Percentiles rank a stretch among this genome's conserved stretches.
Evolutionary conservation across 2,329 filamentous ascomycete genomes (phyloP).

Genomic region (Hypomyces rosellus): DNA sequence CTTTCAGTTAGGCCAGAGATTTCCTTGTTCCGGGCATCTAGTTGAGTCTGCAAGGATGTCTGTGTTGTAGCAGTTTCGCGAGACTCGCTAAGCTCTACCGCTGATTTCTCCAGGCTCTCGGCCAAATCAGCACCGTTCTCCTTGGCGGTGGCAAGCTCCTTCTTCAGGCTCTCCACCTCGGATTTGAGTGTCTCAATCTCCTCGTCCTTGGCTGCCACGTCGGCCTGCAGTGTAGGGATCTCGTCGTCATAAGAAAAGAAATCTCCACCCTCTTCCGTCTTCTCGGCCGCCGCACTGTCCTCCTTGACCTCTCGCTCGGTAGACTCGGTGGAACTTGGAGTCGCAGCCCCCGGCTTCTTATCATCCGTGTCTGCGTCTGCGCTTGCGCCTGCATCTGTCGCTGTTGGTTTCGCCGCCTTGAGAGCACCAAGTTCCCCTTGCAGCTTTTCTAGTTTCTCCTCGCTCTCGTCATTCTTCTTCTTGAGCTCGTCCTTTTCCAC

Average conservation of each 20-base stretch:
- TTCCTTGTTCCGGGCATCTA: slow-evolving; percentile 42
- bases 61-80: slow-evolving; percentile 34
- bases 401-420: slow-evolving; percentile 28
- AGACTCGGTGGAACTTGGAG: not conserved
- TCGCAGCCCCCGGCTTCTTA: not conserved
- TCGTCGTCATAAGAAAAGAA: slow-evolving; percentile 93
- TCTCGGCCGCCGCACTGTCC: slow-evolving; percentile 26
- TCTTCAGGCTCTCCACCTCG: slow-evolving; percentile 62
- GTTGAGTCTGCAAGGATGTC: slow-evolving; percentile 43
- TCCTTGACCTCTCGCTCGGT: slow-evolving; percentile 33
- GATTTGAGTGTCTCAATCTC: slow-evolving; percentile 65
- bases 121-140: slow-evolving; percentile 64
- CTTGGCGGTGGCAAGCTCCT: slow-evolving; percentile 63
- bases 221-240: slow-evolving; percentile 70
- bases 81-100: slow-evolving; percentile 51
- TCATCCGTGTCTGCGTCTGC: slow-evolving; percentile 14
- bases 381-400: slow-evolving; percentile 20
- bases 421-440: slow-evolving; percentile 56
- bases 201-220: slow-evolving; percentile 62
- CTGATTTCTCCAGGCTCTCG: slow-evolving; percentile 60
- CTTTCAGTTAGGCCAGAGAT: slow-evolving; percentile 45
- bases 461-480: slow-evolving; percentile 64
- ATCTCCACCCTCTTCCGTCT: slow-evolving; percentile 50
- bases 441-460: slow-evolving; percentile 56
- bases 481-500: slow-evolving; percentile 75